Conservation (phyloP, 176 grass and related monocot genomes). For the Zea mays region Zm-B73-REFERENCE-NAM-5.0 NC_050099.1:165629501-165630000, state of each 20-base stretch:
- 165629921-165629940: slow-evolving; percentile 92
- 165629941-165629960: slow-evolving; percentile 55
- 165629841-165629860: background rate
- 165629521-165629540: background rate
- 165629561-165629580: background rate
- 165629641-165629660: slow-evolving; percentile 96
- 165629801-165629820: slow-evolving; percentile 50
- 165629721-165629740: slow-evolving; percentile 65
- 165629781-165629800: slow-evolving; percentile 88
- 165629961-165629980: background rate
- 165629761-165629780: slow-evolving; percentile 96
- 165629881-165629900: slow-evolving; percentile 14
- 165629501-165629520: background rate
- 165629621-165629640: slow-evolving; percentile 54
- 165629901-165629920: slow-evolving; percentile 67
- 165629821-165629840: background rate
- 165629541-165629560: background rate
- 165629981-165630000: slow-evolving; percentile 17
- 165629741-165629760: slow-evolving; percentile 97
- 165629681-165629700: slow-evolving; percentile 84
- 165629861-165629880: background rate
- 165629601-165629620: background rate
- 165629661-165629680: slow-evolving; percentile 78
- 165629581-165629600: background rate
- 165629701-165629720: slow-evolving; percentile 95